Evolutionary conservation across 805 yeast genomes (phyloP), one percentile per base, ranked within the genome.

Genomic region (Lipomyces sp.): DNA sequence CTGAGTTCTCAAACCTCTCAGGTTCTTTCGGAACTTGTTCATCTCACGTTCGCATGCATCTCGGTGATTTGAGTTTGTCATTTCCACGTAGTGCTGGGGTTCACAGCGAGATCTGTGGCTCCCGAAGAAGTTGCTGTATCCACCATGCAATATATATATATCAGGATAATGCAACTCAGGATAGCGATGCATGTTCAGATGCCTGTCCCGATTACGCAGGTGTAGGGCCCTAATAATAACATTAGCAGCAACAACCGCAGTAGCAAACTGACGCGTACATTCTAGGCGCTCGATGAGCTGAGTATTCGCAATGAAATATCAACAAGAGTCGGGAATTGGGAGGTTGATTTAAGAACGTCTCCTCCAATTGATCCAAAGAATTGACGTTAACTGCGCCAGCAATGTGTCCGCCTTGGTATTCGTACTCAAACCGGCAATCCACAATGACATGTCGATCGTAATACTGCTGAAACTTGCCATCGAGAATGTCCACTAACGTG

Each of bases 381-480:
- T 90, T 86, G 37, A 92, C 82, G 76, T 94, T 95, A 62, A 90
- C 73, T 6, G 98, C 96, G 57, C 89, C 88, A 57, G 83, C 85
- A 57, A 95, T 91, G 77, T 95, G 99, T 35, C 99, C 99, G 39
- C 98, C 98, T 53, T 85, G 82, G 77, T 81, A 95, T 78, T 95
- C 99, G 79, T 94, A 94, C 73, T 88, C 91, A 75, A 95, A 95
- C 62, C 99, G 85, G 75, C 98, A 92, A 78, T 95, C 99, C 8
- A 95, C 81, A 18, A 95, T 80, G 6, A 84, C 72, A 53, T 84
- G 78, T 42, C 85, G 84, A 67, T 86, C 86, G 73, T 87, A 92
- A 60, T 79, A 79, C 30, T 82, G 77, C 15, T 77, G 70, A 79
- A 82, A 78, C 75, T 84, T 70, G 57, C 91, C 90, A 64, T 83